These are phyloP conservation scores for Glycyrrhiza uralensis DNA, from an alignment of 306 rosid genomes.

Conservation along the genomic window DNA sequence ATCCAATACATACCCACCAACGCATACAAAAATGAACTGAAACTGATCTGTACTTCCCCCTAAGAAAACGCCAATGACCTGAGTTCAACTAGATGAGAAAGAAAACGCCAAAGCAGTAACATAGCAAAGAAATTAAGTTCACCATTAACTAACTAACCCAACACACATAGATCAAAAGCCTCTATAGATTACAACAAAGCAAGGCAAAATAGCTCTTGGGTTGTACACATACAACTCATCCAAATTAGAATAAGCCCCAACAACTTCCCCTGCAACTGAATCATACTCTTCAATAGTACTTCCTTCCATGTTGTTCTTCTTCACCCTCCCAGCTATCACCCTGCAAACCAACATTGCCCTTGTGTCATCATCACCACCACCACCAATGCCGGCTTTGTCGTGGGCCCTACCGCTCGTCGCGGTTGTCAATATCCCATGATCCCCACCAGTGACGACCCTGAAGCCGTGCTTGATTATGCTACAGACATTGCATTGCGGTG, in stretches of 20 bases:
- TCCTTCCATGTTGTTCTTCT: conserved; percentile 63
- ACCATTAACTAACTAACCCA: background rate
- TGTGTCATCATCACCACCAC: conserved; percentile 29
- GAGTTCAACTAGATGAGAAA: background rate
- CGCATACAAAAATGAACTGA: conserved; percentile 24
- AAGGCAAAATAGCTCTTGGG: conserved; percentile 86
- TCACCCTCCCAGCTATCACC: conserved; percentile 96
- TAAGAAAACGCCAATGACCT: background rate
- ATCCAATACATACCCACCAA: conserved; percentile 8
- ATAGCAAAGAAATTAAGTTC: background rate
- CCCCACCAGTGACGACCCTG: conserved; percentile 35
- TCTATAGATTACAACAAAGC: conserved; percentile 90
- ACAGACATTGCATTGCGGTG: conserved; percentile 66
- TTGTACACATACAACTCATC: conserved; percentile 82
- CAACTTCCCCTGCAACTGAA: conserved; percentile 60
- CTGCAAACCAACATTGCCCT: conserved; percentile 97
- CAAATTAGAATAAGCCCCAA: conserved; percentile 82
- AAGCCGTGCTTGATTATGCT: conserved; percentile 76
- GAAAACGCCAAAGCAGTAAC: background rate
- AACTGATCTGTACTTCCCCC: conserved; percentile 8
- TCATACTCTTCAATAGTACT: conserved; percentile 64
- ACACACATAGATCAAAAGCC: conserved; percentile 49
- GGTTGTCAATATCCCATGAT: conserved; percentile 67
- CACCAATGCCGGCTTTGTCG: conserved; percentile 54
- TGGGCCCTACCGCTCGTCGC: conserved; percentile 95